Evolutionary conservation across 441 rosid species (phyloP).

Genomic region (Pelargonium australe): DNA sequence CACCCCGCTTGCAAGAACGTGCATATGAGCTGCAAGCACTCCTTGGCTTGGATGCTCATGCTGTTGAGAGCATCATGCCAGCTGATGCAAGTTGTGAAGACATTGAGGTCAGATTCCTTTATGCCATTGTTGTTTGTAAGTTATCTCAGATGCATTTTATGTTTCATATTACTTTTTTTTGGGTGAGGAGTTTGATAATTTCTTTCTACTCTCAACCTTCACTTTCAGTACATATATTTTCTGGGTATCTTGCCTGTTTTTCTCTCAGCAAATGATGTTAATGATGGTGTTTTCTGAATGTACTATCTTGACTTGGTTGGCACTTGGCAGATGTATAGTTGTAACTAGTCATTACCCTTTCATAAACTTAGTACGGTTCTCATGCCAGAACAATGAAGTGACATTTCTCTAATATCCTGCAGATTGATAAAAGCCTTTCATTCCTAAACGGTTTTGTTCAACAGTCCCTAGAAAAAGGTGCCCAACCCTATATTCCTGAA

Average conservation of each 20-base stretch:
- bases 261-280: too few species aligned
- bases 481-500: slow-evolving; percentile 79
- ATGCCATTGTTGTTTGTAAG: not conserved
- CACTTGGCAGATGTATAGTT: not conserved
- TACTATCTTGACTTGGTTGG: not conserved
- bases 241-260: too few species aligned
- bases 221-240: too few species aligned
- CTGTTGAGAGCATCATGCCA: slow-evolving; percentile 69
- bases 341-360: slow-evolving; percentile 12
- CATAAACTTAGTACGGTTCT: slow-evolving; percentile 1
- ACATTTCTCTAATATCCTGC: slow-evolving; percentile 23
- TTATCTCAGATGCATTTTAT: not conserved
- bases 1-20: slow-evolving; percentile 95
- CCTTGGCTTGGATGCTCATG: slow-evolving; percentile 50
- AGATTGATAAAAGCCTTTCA: slow-evolving; percentile 77
- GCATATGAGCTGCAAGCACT: slow-evolving; percentile 90
- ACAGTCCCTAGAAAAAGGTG: slow-evolving; percentile 68
- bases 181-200: not conserved
- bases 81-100: slow-evolving; percentile 95
- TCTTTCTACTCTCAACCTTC: not conserved
- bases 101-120: slow-evolving; percentile 53
- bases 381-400: slow-evolving; percentile 12
- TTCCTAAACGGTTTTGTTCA: slow-evolving; percentile 69
- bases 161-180: not conserved
- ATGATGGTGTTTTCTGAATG: not conserved